phyloP scores from a whole-genome alignment of 176 grass and related monocot species.

The Lolium perenne region DNA sequence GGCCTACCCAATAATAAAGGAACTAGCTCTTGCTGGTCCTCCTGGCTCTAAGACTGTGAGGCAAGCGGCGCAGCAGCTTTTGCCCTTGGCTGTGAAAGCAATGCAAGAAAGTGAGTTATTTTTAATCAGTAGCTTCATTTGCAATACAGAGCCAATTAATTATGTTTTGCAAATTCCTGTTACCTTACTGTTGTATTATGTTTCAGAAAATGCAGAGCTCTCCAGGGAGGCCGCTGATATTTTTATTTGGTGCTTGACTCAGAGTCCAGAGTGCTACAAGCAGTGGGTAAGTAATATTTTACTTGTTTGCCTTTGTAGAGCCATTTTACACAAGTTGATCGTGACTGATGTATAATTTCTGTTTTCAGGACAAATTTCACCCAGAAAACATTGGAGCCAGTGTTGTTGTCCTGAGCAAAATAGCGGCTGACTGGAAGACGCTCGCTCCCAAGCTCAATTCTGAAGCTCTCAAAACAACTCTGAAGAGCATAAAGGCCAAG shows the following conservation, averaged over 20 bases:
- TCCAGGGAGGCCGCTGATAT: slow-evolving; percentile 69
- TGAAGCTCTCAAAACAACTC: slow-evolving; percentile 69
- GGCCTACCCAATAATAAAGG: slow-evolving; percentile 84
- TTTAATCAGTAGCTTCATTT: not conserved
- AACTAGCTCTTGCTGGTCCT: slow-evolving; percentile 82
- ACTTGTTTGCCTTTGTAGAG: not conserved
- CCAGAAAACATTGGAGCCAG: slow-evolving; percentile 74
- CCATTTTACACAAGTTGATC: not conserved
- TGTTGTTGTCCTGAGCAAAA: slow-evolving; percentile 69
- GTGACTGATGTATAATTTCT: slow-evolving; percentile 22
- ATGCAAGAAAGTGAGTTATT: slow-evolving; percentile 89
- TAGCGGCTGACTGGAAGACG: slow-evolving; percentile 70
- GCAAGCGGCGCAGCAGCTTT: slow-evolving; percentile 86
- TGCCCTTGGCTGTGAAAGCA: slow-evolving; percentile 70
- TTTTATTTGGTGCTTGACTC: slow-evolving; percentile 88
- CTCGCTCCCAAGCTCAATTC: slow-evolving; percentile 66
- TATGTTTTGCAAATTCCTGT: slow-evolving; percentile 2
- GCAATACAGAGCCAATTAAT: not conserved
- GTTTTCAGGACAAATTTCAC: slow-evolving; percentile 71
- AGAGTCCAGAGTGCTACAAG: slow-evolving; percentile 84
- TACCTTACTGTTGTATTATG: slow-evolving; percentile 27
- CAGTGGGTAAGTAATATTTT: slow-evolving; percentile 75
- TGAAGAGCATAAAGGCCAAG: slow-evolving; percentile 82
- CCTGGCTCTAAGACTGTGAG: slow-evolving; percentile 87
- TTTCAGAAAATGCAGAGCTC: slow-evolving; percentile 84